phyloP scores from a whole-genome alignment of 164 flowering plant genomes.

The Protea cynaroides region DNA sequence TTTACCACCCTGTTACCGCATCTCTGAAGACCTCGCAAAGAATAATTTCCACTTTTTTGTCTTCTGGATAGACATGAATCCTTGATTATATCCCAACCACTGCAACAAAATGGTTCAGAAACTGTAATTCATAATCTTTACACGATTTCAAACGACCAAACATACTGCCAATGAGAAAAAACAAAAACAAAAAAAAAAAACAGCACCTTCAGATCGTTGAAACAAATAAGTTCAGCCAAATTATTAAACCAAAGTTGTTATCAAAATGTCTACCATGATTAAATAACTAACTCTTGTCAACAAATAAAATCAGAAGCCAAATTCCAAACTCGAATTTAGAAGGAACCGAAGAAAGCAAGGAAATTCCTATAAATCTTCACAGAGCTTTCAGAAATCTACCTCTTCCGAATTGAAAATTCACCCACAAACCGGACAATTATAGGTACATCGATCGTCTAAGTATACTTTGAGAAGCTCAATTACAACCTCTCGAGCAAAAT shows the following conservation, averaged over 20 bases:
- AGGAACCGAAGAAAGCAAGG: not conserved
- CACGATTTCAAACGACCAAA: not conserved
- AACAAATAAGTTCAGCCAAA: not conserved
- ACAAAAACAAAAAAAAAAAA: not conserved
- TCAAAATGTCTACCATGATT: not conserved
- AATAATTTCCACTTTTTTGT: not conserved
- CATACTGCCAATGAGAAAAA: not conserved
- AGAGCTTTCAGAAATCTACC: not conserved
- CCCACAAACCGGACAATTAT: too few species aligned
- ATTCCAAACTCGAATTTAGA: not conserved
- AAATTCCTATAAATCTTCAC: not conserved
- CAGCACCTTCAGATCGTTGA: not conserved
- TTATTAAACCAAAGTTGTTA: not conserved
- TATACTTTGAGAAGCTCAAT: too few species aligned
- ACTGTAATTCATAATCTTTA: not conserved
- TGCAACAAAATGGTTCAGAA: not conserved
- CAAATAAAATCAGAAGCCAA: not conserved
- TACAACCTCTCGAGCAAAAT: too few species aligned
- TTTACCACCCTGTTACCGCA: conserved; percentile 1
- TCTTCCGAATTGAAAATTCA: too few species aligned
- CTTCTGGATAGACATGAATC: not conserved
- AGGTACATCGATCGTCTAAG: too few species aligned
- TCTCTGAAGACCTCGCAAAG: not conserved
- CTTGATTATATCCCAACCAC: not conserved
- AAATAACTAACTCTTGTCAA: not conserved